Evolutionary conservation across 1,284 basidiomycete species (phyloP).

Genomic region (Rhizopogon parksii): DNA sequence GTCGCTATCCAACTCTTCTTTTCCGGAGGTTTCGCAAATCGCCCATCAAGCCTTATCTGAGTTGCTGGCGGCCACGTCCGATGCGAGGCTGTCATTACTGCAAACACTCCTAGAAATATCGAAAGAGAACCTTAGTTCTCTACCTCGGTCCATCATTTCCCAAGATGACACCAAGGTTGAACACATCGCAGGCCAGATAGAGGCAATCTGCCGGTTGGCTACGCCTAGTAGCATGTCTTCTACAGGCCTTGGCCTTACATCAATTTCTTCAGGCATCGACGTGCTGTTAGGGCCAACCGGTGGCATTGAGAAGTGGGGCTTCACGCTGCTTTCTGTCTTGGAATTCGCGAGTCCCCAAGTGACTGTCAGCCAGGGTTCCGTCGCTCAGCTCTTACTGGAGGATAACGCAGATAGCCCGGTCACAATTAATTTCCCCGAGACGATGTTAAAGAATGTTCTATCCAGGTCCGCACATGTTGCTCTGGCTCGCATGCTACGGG

Average conservation of each 20-base stretch:
- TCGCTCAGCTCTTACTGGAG: conserved; percentile 56
- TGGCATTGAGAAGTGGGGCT: conserved; percentile 85
- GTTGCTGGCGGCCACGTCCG: conserved; percentile 39
- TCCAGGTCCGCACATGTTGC: conserved; percentile 48
- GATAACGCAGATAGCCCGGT: conserved; percentile 32
- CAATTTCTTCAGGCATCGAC: conserved; percentile 52
- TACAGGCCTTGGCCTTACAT: conserved; percentile 23
- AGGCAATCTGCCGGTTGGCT: conserved; percentile 58
- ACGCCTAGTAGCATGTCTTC: conserved; percentile 16
- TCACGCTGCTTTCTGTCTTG: conserved; percentile 70
- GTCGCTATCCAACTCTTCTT: conserved; percentile 39
- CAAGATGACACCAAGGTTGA: conserved; percentile 67
- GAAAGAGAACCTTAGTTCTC: conserved; percentile 57
- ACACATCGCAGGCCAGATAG: conserved; percentile 60
- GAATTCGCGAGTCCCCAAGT: conserved; percentile 58
- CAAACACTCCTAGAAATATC: conserved; percentile 49
- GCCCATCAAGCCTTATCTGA: conserved; percentile 42
- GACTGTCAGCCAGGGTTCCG: conserved; percentile 39
- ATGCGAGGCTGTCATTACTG: conserved; percentile 40
- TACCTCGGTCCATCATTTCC: conserved; percentile 69
- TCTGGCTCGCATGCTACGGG: conserved; percentile 63
- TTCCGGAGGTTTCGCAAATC: conserved; percentile 16
- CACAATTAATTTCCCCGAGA: conserved; percentile 47
- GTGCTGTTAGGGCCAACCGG: conserved; percentile 75
- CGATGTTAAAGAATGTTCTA: conserved; percentile 57